Conservation (phyloP, 1,139 yeast genomes). For the Trichomonascaceae sp. region DNA sequence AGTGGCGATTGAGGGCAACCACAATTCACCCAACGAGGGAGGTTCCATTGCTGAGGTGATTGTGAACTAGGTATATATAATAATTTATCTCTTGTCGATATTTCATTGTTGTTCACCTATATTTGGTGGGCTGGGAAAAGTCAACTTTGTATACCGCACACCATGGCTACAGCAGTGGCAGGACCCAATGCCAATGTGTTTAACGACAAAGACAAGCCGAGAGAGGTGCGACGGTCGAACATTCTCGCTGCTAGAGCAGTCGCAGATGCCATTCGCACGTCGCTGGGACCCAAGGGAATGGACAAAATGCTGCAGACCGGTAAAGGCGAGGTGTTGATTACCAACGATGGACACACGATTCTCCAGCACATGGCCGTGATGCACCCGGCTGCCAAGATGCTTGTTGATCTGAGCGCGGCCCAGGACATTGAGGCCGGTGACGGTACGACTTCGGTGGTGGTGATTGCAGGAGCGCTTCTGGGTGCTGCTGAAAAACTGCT, state of each 20-base stretch:
- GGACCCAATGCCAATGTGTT: conserved; percentile 75
- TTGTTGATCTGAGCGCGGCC: conserved; percentile 93
- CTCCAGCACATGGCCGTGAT: conserved; percentile 93
- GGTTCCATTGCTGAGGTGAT: conserved; percentile 46
- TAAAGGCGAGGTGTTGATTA: conserved; percentile 81
- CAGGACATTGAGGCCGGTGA: conserved; percentile 99
- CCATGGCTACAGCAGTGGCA: conserved; percentile 14
- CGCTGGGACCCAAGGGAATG: conserved; percentile 98
- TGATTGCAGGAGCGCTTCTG: conserved; percentile 81
- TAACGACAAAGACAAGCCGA: conserved; percentile 92
- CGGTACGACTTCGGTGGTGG: conserved; percentile 96
- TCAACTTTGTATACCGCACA: too few relatives aligned
- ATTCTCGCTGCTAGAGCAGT: conserved; percentile 95
- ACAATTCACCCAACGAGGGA: conserved; percentile 32
- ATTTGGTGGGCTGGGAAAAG: too few relatives aligned
- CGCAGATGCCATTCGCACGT: conserved; percentile 94
- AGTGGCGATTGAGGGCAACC: conserved; percentile 40
- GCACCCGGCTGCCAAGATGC: conserved; percentile 94
- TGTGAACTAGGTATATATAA: too few relatives aligned
- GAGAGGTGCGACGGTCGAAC: conserved; percentile 87
- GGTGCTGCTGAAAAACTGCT: conserved; percentile 90
- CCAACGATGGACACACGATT: conserved; percentile 97
- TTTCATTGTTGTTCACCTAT: too few relatives aligned
- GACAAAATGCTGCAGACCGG: conserved; percentile 94
- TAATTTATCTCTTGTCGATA: too few relatives aligned